Evolutionary conservation across 2,329 filamentous ascomycete genomes (phyloP).

Genomic region (Nigrospora sphaerica): DNA sequence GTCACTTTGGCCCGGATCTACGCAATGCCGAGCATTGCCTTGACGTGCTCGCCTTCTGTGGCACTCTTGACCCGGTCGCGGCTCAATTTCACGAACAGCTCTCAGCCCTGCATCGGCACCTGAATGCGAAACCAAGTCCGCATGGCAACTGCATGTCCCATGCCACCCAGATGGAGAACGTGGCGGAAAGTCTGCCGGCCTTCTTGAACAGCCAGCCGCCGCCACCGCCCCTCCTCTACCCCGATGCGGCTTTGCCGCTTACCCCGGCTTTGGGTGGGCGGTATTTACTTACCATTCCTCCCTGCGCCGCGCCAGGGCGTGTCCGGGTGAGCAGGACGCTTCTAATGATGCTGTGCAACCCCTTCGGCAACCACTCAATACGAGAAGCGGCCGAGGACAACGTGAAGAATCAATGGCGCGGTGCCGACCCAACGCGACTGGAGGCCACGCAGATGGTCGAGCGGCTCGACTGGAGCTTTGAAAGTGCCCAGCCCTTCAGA

Average conservation of each 20-base stretch:
- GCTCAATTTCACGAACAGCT: slow-evolving; percentile 7
- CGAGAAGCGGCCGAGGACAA: not conserved
- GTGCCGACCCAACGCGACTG: not conserved
- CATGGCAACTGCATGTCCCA: not conserved
- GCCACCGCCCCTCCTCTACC: not conserved
- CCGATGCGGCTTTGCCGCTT: not conserved
- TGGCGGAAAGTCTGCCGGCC: not conserved
- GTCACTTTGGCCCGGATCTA: slow-evolving; percentile 17
- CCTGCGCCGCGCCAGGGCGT: not conserved
- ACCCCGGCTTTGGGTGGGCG: not conserved
- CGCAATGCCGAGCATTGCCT: slow-evolving; percentile 17
- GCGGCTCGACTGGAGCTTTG: slow-evolving; percentile 4
- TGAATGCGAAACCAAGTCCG: not conserved
- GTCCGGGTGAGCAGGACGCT: not conserved
- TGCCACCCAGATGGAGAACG: not conserved
- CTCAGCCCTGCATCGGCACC: not conserved
- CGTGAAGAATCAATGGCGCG: not conserved
- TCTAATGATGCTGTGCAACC: slow-evolving; percentile 4
- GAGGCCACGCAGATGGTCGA: slow-evolving; percentile 3
- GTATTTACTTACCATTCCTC: not conserved
- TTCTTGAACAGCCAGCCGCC: not conserved
- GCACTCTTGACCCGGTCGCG: slow-evolving; percentile 3
- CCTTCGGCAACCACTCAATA: slow-evolving; percentile 1
- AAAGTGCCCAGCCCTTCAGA: slow-evolving; percentile 1
- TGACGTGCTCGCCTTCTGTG: slow-evolving; percentile 5